A percentile compares a stretch with the other conserved stretches of the same genome.
These are phyloP conservation scores for Dacryopinax spathularia DNA, from an alignment of 768 basidiomycete genomes.

Conservation along the genomic window DNA sequence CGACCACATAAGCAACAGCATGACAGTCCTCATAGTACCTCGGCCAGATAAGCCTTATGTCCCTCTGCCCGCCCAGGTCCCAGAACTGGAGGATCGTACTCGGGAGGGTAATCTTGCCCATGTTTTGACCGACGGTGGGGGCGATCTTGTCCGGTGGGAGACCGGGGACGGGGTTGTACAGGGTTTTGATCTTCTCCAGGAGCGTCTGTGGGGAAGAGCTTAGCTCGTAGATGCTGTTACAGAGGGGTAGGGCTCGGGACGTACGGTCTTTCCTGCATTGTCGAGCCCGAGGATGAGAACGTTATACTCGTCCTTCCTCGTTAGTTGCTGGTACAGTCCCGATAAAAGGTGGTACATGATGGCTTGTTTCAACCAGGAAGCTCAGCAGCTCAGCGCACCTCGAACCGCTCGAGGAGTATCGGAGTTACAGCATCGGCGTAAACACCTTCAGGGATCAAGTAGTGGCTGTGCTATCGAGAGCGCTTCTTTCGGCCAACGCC, in stretches of 20 bases:
- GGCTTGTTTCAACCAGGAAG: no score
- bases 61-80: slow-evolving; percentile 90
- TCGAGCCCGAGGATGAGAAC: slow-evolving; percentile 85
- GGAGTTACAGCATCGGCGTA: no score
- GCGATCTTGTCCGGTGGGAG: slow-evolving; percentile 87
- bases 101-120: slow-evolving; percentile 83
- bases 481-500: no score
- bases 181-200: slow-evolving; percentile 84
- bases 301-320: slow-evolving; percentile 81
- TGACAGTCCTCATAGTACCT: slow-evolving; percentile 94
- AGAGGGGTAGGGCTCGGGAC: slow-evolving; percentile 10
- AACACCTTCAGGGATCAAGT: no score
- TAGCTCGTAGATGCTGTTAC: background rate
- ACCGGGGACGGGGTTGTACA: slow-evolving; percentile 75
- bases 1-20: slow-evolving; percentile 89
- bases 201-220: slow-evolving; percentile 41
- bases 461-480: no score
- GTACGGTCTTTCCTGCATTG: slow-evolving; percentile 81
- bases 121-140: slow-evolving; percentile 96
- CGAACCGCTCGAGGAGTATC: no score
- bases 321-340: slow-evolving; percentile 80
- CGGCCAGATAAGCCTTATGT: slow-evolving; percentile 89
- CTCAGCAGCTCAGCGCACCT: no score
- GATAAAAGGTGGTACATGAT: slow-evolving; percentile 88
- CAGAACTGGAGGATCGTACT: slow-evolving; percentile 93